Evolutionary conservation across 2,329 filamentous ascomycete species (phyloP).

Genomic region (Fusarium musae): DNA sequence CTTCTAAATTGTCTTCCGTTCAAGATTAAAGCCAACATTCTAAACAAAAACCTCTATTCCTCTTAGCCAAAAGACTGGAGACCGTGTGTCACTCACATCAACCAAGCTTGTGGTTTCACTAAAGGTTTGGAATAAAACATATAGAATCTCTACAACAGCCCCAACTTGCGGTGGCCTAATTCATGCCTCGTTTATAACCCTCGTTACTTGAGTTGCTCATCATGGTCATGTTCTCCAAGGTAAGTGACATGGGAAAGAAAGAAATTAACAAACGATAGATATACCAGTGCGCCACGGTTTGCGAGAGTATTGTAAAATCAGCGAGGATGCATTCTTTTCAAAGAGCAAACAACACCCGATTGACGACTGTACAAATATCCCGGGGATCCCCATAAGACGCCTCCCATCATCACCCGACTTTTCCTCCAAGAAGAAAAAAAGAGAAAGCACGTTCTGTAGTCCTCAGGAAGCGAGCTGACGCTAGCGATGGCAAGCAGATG

Average conservation of each 20-base stretch:
- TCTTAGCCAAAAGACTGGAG: neutral
- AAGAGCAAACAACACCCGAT: conserved; percentile 44
- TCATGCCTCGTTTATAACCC: conserved; percentile 31
- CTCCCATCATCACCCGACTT: conserved; percentile 46
- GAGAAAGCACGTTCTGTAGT: conserved; percentile 44
- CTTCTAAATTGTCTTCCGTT: neutral
- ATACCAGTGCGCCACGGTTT: conserved; percentile 37
- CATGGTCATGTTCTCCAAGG: conserved; percentile 27
- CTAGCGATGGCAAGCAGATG: conserved; percentile 33
- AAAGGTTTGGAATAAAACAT: neutral
- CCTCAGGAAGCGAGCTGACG: conserved; percentile 40
- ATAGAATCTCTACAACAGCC: conserved; percentile 29
- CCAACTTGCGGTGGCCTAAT: conserved; percentile 23
- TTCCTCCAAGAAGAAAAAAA: conserved; percentile 46
- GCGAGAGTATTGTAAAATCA: conserved; percentile 39
- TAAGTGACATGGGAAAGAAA: conserved; percentile 19
- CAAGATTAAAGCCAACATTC: neutral
- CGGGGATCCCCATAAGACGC: conserved; percentile 46
- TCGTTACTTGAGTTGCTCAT: conserved; percentile 36
- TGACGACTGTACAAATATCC: conserved; percentile 47
- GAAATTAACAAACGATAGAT: conserved; percentile 27
- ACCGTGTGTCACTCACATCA: neutral
- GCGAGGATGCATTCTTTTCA: conserved; percentile 46
- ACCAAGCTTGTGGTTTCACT: neutral
- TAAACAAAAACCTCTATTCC: neutral